Percentiles rank a stretch among this genome's conserved stretches.
phyloP scores from a whole-genome alignment of 345 rosid species.

The Euphorbia peplus region DNA sequence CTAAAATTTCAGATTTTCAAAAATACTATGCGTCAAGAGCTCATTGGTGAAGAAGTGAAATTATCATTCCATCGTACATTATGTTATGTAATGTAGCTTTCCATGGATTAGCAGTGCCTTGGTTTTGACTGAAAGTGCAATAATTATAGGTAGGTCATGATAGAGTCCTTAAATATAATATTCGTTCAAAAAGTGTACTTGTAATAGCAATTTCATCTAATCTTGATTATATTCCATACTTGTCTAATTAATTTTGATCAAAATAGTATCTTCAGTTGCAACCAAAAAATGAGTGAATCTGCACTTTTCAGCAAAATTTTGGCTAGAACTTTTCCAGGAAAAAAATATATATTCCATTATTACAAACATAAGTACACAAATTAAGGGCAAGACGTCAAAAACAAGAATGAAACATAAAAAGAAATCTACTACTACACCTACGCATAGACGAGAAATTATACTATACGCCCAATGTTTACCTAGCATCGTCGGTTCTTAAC shows the following conservation, averaged over 20 bases:
- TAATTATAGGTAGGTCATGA: neutral
- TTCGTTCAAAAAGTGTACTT: neutral
- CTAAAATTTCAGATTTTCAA: too few relatives aligned
- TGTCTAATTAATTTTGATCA: neutral
- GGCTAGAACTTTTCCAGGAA: too few relatives aligned
- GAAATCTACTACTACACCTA: too few relatives aligned
- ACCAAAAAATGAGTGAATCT: constrained; percentile 3
- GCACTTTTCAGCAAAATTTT: too few relatives aligned
- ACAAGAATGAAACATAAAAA: too few relatives aligned
- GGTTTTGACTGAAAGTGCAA: constrained; percentile 4
- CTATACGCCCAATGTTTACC: too few relatives aligned
- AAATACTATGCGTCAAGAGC: too few relatives aligned
- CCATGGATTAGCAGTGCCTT: neutral
- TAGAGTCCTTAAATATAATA: constrained; percentile 3
- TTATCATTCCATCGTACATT: neutral
- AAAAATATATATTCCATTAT: too few relatives aligned
- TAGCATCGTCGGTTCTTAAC: constrained; percentile 24
- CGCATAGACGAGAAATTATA: too few relatives aligned
- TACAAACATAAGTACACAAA: neutral
- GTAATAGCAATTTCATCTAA: constrained; percentile 2
- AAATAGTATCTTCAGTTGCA: neutral
- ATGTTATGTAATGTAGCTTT: neutral
- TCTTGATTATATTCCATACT: constrained; percentile 8
- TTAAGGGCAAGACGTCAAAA: neutral
- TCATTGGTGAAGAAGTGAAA: constrained; percentile 11